Conservation (phyloP, 208 protist species). For the Acanthamoeba triangularis region DNA sequence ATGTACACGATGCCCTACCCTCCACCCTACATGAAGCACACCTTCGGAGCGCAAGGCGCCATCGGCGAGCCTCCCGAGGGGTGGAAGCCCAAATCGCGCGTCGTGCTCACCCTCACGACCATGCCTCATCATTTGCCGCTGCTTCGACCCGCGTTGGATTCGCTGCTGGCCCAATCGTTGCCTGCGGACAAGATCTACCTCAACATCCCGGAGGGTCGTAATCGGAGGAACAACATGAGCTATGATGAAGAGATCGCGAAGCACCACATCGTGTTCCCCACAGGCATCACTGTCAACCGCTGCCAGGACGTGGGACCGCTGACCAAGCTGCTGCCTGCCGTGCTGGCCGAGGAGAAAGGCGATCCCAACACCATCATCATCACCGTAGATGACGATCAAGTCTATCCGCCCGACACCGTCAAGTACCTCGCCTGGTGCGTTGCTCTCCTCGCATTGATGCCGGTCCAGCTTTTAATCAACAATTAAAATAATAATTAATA, state of each 20-base stretch:
- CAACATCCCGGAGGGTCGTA: not conserved
- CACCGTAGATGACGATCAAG: constrained; percentile 55
- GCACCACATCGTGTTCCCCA: constrained; percentile 39
- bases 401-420: constrained; percentile 46
- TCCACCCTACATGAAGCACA: constrained; percentile 25
- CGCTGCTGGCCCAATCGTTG: constrained; percentile 11
- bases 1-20: constrained; percentile 16
- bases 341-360: constrained; percentile 14
- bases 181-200: constrained; percentile 55
- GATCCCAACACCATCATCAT: constrained; percentile 64
- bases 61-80: constrained; percentile 30
- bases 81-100: constrained; percentile 43
- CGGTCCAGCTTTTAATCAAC: no score
- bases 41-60: not conserved
- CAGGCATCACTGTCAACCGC: constrained; percentile 7
- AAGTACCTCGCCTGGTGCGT: constrained; percentile 38
- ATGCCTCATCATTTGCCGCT: constrained; percentile 49
- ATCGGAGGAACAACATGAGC: constrained; percentile 36
- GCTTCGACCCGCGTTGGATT: not conserved
- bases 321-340: constrained; percentile 50
- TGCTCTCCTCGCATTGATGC: not conserved
- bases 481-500: no score
- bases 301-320: constrained; percentile 54
- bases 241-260: constrained; percentile 36
- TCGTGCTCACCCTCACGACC: not conserved